Base-by-base conservation (phyloP, 78 protist genomes). In the Dictyostelium intermedium region DNA sequence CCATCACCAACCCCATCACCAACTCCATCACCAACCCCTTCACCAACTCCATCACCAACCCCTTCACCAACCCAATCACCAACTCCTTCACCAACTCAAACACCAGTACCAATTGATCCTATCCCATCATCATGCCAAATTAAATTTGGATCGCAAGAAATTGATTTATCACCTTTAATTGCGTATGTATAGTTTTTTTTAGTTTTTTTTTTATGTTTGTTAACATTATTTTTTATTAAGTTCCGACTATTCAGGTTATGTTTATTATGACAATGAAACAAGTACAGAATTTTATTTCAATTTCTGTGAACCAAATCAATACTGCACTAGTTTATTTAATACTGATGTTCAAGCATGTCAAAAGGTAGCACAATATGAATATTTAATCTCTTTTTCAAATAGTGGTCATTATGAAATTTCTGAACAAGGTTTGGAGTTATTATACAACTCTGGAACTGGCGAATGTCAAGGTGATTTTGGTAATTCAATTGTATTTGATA, bases 111-210 rank as follows among this genome's bases (percentile, higher is more conserved):
- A 72, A 18, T 13, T 18, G 34, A 72, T 2, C 37, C 45, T 16
- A 72, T 72, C 39, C 79, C 79, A 72, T 14, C 37, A 18, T 6
- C n/a, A 1, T 72, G 79, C 32, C 34, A 16, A 32, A 13, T 72
- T 34, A 20, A 27, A 32, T 72, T 72, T 72, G 79, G 79, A 4
- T 14, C 79, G 14, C 79, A 72, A 34, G 39, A 34, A 13, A 72
- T 72, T 72, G 79, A 72, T 72, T 34, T 72, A 72, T 72, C 79
- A 34, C 4, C 23, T 5, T 72, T 72, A 72, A 72, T 34, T 14
- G 79, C 79, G 79, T 72, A 72, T 30, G 43, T 72, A 66, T n/a
- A n/a, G n/a, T n/a, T n/a, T n/a, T n/a, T n/a, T n/a, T 66, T 10
- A 27, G 25, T 9, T n/a, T 27, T 25, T 66, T 11, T 11, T n/a